Evolutionary conservation across 257 asterid species (phyloP), one percentile per base, ranked within the genome.

Genomic region (Solanum appendiculatum): DNA sequence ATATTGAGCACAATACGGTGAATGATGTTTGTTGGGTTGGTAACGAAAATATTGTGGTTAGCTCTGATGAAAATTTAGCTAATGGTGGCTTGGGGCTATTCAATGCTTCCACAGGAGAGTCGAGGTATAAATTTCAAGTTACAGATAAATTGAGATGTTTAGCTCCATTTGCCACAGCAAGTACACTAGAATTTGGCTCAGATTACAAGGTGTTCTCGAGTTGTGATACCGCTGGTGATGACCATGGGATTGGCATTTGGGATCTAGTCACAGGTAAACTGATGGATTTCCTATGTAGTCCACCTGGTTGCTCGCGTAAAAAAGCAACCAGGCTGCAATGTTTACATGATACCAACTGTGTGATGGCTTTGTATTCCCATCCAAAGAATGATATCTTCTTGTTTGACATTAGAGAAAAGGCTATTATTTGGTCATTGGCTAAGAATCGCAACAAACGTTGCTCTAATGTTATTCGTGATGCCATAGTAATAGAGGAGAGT

Each of bases 191-290:
- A 88, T 89, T 90, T 56, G 91, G 86, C 80, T 88, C 92, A 10
- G 94, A 95, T 90, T 88, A 91, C 78, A 96, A 93, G 90, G 64
- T 96, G 91, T 96, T 95, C 78, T 92, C 97, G 27, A 92, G 98
- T 84, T 96, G 98, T 87, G 94, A 91, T 91, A 98, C 95, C 23
- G 88, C 95, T 87, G 92, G 94, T 63, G 90, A 94, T 82, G 98
- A 95, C 84, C 92, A 93, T 84, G 98, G 97, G 5, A 92, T 96
- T 84, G 97, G 95, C 37, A 95, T 93, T 46, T 96, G 99, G 99
- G 99, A 96, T 75, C 98, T 91, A 70, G 92, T 91, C 14, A 93
- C 95, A 1, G 98, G 98, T 3, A 88, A 93, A 58, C 97, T 94
- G 86, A 89, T 90, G 6, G 96, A 95, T 86, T 94, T 95, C 46